Conservation (phyloP, 1,284 basidiomycete genomes). For the Ganoderma leucocontextum region DNA sequence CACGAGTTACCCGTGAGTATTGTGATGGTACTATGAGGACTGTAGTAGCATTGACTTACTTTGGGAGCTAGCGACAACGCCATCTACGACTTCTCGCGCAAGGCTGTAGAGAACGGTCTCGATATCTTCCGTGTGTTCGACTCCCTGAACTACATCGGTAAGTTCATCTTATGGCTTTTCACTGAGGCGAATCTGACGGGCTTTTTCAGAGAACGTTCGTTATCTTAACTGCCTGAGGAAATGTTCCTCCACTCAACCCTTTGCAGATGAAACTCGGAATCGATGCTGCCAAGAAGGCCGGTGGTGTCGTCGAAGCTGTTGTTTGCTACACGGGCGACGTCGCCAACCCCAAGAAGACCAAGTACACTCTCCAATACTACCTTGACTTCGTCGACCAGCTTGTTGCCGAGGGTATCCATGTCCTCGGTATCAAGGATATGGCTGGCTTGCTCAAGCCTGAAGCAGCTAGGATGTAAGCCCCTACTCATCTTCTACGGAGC, state of each 20-base stretch:
- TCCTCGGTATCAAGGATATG: slow-evolving; percentile 99
- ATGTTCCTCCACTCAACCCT: slow-evolving; percentile 8
- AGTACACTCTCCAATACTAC: slow-evolving; percentile 99
- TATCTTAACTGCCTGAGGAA: not conserved
- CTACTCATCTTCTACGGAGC: no score
- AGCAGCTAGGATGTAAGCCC: slow-evolving; percentile 83
- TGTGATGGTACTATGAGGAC: not conserved
- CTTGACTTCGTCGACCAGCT: slow-evolving; percentile 95
- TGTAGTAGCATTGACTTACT: not conserved
- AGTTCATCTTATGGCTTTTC: slow-evolving; percentile 37
- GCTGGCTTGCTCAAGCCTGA: slow-evolving; percentile 97
- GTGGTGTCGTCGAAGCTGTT: slow-evolving; percentile 97
- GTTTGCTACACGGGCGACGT: slow-evolving; percentile 99
- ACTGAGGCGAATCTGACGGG: slow-evolving; percentile 5
- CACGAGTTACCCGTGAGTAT: slow-evolving; percentile 93
- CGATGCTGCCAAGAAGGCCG: slow-evolving; percentile 99
- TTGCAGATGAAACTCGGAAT: slow-evolving; percentile 92
- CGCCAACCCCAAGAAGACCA: slow-evolving; percentile 93
- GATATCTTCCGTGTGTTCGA: slow-evolving; percentile 99
- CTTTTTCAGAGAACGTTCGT: slow-evolving; percentile 64
- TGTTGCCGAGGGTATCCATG: slow-evolving; percentile 95
- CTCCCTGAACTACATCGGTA: slow-evolving; percentile 97
- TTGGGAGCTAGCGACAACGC: slow-evolving; percentile 84
- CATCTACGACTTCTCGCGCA: slow-evolving; percentile 98
- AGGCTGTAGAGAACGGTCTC: slow-evolving; percentile 98